These are phyloP conservation scores for Yarrowia osloensis DNA, from an alignment of 805 yeast species.

Conservation along the genomic window DNA sequence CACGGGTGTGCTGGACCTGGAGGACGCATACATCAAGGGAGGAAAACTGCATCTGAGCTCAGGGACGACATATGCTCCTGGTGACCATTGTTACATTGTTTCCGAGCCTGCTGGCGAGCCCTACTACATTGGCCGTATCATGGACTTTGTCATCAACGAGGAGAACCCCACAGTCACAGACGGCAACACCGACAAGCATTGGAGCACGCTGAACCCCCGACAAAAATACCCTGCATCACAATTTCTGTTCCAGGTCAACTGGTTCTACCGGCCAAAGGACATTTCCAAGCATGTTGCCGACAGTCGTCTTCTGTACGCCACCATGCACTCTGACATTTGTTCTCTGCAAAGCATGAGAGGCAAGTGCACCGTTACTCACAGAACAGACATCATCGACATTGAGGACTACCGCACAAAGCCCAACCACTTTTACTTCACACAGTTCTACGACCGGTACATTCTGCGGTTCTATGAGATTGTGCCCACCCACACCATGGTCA, in stretches of 20 bases:
- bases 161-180: conserved; percentile 25
- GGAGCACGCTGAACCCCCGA: conserved; percentile 32
- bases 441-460: conserved; percentile 83
- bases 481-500: conserved; percentile 59
- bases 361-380: conserved; percentile 66
- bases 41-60: conserved; percentile 20
- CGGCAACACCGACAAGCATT: conserved; percentile 8
- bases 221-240: conserved; percentile 51
- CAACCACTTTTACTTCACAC: conserved; percentile 79
- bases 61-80: conserved; percentile 23
- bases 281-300: conserved; percentile 67
- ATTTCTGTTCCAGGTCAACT: conserved; percentile 70
- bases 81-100: conserved; percentile 75
- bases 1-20: neutral
- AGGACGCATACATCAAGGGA: conserved; percentile 4
- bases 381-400: conserved; percentile 62
- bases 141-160: conserved; percentile 63
- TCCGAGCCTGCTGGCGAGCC: conserved; percentile 96
- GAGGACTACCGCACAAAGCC: conserved; percentile 60
- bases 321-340: conserved; percentile 83
- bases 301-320: conserved; percentile 75
- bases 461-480: conserved; percentile 76
- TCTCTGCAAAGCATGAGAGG: conserved; percentile 79
- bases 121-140: conserved; percentile 79
- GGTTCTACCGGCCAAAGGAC: conserved; percentile 90